Evolutionary conservation across 73 alveolate genomes (phyloP).

Genomic region (Effrenium voratum): DNA sequence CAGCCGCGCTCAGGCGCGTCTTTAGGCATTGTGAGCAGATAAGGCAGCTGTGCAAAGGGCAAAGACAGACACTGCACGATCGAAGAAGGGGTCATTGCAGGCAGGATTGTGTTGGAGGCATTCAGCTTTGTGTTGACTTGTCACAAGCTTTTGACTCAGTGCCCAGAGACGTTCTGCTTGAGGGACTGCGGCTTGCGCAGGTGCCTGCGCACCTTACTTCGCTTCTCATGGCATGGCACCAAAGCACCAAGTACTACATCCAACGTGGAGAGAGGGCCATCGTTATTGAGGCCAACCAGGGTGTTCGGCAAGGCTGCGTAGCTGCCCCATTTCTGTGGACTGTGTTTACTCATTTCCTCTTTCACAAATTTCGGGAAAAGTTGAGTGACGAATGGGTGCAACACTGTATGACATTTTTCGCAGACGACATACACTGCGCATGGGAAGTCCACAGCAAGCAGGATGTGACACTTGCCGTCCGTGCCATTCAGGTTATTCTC

Average conservation of each 20-base stretch:
- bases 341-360: background rate
- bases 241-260: background rate
- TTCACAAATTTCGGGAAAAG: background rate
- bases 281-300: background rate
- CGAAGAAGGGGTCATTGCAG: background rate
- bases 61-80: background rate
- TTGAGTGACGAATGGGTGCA: background rate
- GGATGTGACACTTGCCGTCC: background rate
- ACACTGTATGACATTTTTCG: background rate
- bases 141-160: background rate
- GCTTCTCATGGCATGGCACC: background rate
- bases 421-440: conserved; percentile 16
- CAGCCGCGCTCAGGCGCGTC: background rate
- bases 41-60: background rate
- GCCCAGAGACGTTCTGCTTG: background rate
- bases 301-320: conserved; percentile 9
- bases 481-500: background rate
- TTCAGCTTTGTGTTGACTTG: background rate
- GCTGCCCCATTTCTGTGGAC: conserved; percentile 7
- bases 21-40: background rate
- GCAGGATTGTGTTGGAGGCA: background rate
- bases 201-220: background rate
- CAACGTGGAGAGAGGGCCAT: background rate
- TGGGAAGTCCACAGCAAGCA: background rate
- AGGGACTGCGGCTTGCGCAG: background rate